Evolutionary conservation across 441 rosid species (phyloP).

Genomic region (Euphorbia celastroides): DNA sequence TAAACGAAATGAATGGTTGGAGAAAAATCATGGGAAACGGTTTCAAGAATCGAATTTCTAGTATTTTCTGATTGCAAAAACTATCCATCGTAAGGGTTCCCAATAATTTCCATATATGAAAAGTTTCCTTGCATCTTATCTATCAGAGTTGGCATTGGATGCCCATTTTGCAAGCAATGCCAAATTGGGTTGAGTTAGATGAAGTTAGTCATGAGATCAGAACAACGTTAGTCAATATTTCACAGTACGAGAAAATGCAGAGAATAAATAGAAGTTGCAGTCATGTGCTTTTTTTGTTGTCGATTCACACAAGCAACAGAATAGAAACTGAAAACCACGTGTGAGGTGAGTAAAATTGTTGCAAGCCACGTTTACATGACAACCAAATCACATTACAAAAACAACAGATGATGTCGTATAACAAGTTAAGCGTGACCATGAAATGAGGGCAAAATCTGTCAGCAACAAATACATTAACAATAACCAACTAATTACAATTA

Average conservation of each 20-base stretch:
- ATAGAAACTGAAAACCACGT: neutral
- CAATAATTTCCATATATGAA: no score
- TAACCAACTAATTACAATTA: no score
- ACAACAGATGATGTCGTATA: neutral
- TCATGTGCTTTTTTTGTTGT: neutral
- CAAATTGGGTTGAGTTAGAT: neutral
- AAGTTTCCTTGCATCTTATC: no score
- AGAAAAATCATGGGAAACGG: no score
- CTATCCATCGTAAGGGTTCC: no score
- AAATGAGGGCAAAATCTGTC: neutral
- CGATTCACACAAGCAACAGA: neutral
- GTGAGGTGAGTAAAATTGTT: neutral
- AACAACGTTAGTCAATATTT: no score
- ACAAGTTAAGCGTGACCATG: neutral
- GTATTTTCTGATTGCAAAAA: no score
- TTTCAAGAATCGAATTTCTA: no score
- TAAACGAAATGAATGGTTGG: no score
- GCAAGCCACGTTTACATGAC: neutral
- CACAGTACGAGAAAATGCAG: neutral
- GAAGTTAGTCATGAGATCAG: no score
- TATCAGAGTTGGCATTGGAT: no score
- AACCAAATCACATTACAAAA: neutral
- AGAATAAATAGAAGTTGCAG: neutral
- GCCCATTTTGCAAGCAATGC: neutral
- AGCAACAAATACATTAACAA: neutral